phyloP scores from a whole-genome alignment of 2,329 filamentous ascomycete genomes.

The Onygenales sp. region DNA sequence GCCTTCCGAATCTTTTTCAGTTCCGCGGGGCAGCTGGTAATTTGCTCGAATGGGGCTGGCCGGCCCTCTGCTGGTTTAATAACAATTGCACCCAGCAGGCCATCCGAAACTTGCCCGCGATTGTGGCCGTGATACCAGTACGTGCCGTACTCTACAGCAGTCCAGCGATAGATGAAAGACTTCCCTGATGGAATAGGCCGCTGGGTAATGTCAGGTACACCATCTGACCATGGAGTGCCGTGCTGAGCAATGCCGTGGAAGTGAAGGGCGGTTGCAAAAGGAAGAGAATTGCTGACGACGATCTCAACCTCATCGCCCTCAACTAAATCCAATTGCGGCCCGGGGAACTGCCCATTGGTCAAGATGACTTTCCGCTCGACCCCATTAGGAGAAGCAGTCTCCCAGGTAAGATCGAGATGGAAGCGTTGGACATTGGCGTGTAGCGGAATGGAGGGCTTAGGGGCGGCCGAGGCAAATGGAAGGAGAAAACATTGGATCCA shows the following conservation, averaged over 20 bases:
- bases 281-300: slow-evolving; percentile 10
- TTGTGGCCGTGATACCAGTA: slow-evolving; percentile 32
- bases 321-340: slow-evolving; percentile 11
- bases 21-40: slow-evolving; percentile 28
- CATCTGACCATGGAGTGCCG: slow-evolving; percentile 14
- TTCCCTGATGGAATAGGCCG: slow-evolving; percentile 14
- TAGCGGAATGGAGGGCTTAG: background rate
- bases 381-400: slow-evolving; percentile 15
- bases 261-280: slow-evolving; percentile 11
- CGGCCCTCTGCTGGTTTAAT: slow-evolving; percentile 29
- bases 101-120: slow-evolving; percentile 45
- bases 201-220: slow-evolving; percentile 13
- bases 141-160: slow-evolving; percentile 27
- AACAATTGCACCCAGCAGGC: slow-evolving; percentile 44
- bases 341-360: slow-evolving; percentile 12
- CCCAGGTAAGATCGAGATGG: slow-evolving; percentile 6
- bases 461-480: background rate
- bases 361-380: slow-evolving; percentile 10
- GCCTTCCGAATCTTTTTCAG: slow-evolving; percentile 36
- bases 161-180: slow-evolving; percentile 23
- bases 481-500: background rate
- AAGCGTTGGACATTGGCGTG: background rate
- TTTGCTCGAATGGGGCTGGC: slow-evolving; percentile 39
- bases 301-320: slow-evolving; percentile 10
- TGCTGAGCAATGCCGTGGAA: slow-evolving; percentile 29